Evolutionary conservation across 371 early-diverging fungal species (phyloP).

Genomic region (Phascolomyces articulosus): DNA sequence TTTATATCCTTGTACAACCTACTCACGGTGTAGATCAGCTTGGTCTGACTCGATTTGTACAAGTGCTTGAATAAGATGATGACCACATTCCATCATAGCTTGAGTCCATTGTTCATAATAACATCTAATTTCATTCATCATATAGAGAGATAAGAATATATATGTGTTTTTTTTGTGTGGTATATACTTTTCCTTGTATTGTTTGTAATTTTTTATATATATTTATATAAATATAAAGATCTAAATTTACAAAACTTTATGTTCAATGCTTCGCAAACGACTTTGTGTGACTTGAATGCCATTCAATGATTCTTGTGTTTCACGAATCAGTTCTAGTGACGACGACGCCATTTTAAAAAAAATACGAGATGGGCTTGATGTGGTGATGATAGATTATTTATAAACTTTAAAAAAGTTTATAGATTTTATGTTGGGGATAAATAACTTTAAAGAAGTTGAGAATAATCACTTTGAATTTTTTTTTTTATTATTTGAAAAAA

Average conservation of each 20-base stretch:
- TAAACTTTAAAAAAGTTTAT: background rate
- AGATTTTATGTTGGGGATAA: too few species aligned
- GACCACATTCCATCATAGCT: background rate
- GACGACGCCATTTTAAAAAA: background rate
- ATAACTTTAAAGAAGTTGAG: too few species aligned
- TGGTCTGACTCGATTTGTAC: background rate
- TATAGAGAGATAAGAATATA: too few species aligned
- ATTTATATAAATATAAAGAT: too few species aligned
- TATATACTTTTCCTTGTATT: background rate
- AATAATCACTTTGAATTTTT: too few species aligned
- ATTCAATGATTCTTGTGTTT: background rate
- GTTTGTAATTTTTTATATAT: too few species aligned
- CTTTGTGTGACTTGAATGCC: background rate
- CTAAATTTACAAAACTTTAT: background rate
- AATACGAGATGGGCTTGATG: too few species aligned
- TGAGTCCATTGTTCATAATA: background rate
- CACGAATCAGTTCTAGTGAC: background rate
- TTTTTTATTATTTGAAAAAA: too few species aligned
- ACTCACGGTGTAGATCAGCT: slow-evolving; percentile 8
- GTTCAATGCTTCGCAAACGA: background rate
- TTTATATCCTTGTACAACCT: background rate
- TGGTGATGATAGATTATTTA: background rate
- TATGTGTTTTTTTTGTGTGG: background rate
- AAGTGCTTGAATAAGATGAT: slow-evolving; percentile 1
- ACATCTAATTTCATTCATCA: background rate